phyloP scores from a whole-genome alignment of 2,329 filamentous ascomycete species.

The Xylariales sp. region DNA sequence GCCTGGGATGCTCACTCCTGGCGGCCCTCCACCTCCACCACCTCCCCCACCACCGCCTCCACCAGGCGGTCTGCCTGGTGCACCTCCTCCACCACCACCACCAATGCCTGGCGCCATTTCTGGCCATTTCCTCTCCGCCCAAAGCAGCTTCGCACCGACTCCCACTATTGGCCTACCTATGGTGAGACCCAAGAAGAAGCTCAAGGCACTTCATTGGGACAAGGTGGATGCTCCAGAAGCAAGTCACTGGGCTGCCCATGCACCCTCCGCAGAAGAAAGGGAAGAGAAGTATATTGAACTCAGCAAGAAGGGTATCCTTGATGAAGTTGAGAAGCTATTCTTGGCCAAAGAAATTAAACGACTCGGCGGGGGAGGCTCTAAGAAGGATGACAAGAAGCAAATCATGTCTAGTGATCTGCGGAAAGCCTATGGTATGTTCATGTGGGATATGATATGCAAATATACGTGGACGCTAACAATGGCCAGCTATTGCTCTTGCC shows the following conservation, averaged over 20 bases:
- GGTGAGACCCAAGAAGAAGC: slow-evolving; percentile 94
- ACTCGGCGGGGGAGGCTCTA: slow-evolving; percentile 64
- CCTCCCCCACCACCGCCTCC: slow-evolving; percentile 37
- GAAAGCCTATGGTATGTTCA: slow-evolving; percentile 69
- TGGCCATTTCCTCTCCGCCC: slow-evolving; percentile 70
- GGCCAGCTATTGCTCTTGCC: slow-evolving; percentile 75
- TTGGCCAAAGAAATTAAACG: slow-evolving; percentile 95
- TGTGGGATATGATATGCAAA: neutral
- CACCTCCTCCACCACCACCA: slow-evolving; percentile 48
- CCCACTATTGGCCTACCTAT: slow-evolving; percentile 68
- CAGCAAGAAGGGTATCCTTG: slow-evolving; percentile 88
- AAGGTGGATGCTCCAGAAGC: slow-evolving; percentile 91
- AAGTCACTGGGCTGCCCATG: slow-evolving; percentile 87
- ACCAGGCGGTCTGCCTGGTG: slow-evolving; percentile 34
- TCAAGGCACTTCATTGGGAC: slow-evolving; percentile 99
- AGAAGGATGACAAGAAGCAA: slow-evolving; percentile 95
- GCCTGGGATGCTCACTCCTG: slow-evolving; percentile 26
- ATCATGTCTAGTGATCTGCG: slow-evolving; percentile 88
- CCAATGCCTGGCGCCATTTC: slow-evolving; percentile 65
- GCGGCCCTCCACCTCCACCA: slow-evolving; percentile 26
- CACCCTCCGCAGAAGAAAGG: slow-evolving; percentile 79
- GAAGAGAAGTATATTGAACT: slow-evolving; percentile 96
- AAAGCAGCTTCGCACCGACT: slow-evolving; percentile 48
- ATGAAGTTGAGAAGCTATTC: slow-evolving; percentile 96
- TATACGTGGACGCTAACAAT: slow-evolving; percentile 24